These are phyloP conservation scores for Clarireedia homoeocarpa DNA, from an alignment of 2,329 filamentous ascomycete species.

Conservation along the genomic window DNA sequence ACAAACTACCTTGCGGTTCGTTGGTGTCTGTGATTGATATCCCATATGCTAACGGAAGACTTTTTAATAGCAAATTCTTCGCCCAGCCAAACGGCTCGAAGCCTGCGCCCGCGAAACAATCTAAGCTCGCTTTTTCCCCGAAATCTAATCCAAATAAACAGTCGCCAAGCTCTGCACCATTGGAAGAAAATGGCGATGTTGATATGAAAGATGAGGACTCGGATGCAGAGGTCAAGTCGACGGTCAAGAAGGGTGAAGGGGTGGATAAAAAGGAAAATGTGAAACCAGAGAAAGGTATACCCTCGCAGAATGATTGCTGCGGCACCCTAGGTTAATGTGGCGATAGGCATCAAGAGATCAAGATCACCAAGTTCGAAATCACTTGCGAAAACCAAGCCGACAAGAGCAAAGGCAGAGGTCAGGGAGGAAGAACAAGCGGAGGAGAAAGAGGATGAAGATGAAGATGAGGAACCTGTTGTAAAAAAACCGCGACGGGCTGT, in stretches of 20 bases:
- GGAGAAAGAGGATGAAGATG: conserved; percentile 45
- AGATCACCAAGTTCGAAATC: conserved; percentile 18
- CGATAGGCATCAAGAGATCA: conserved; percentile 21
- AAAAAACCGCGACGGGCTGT: conserved; percentile 35
- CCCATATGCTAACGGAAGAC: conserved; percentile 12
- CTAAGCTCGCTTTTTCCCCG: conserved; percentile 68
- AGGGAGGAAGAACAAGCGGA: conserved; percentile 34
- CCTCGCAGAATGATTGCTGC: background rate
- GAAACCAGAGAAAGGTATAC: background rate
- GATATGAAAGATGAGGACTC: conserved; percentile 24
- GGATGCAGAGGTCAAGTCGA: conserved; percentile 19
- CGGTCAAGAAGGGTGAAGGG: background rate
- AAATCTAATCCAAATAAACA: conserved; percentile 34
- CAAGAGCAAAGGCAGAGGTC: conserved; percentile 23
- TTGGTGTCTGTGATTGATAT: conserved; percentile 11
- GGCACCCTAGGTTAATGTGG: conserved; percentile 3
- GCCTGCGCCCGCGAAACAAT: conserved; percentile 61
- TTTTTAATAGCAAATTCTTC: conserved; percentile 70
- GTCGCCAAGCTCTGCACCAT: conserved; percentile 21
- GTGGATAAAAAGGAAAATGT: conserved; percentile 16
- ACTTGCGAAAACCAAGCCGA: conserved; percentile 16
- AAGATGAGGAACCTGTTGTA: conserved; percentile 17
- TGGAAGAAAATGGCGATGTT: conserved; percentile 21
- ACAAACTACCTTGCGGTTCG: conserved; percentile 69
- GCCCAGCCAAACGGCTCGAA: conserved; percentile 52